Evolutionary conservation across 306 rosid species (phyloP).

Genomic region (Ormosia emarginata): DNA sequence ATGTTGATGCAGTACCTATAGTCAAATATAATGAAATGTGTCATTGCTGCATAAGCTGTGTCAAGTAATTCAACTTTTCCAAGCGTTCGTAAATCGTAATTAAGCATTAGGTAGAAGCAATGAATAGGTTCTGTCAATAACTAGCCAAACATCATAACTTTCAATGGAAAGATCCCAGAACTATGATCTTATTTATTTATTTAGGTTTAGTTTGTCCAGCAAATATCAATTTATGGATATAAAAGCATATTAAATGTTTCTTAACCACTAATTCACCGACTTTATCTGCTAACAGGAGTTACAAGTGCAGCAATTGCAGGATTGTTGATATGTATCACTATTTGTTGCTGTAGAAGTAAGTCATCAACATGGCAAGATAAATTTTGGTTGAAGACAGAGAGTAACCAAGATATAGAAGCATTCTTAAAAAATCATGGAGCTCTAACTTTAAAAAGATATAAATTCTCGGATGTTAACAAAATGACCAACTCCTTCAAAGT

Average conservation of each 20-base stretch:
- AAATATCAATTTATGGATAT: background rate
- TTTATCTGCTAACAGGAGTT: background rate
- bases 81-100: no score
- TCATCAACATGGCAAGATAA: background rate
- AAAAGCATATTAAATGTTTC: background rate
- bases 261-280: background rate
- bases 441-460: slow-evolving; percentile 21
- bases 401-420: slow-evolving; percentile 20
- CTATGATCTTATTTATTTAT: background rate
- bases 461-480: slow-evolving; percentile 30
- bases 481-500: slow-evolving; percentile 40
- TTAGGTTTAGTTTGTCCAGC: background rate
- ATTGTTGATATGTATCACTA: background rate
- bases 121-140: background rate
- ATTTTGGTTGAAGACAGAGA: background rate
- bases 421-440: slow-evolving; percentile 20
- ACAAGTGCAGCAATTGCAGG: background rate
- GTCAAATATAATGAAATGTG: no score
- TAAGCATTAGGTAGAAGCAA: no score
- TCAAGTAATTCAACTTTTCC: background rate
- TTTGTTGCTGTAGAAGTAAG: background rate
- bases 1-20: slow-evolving; percentile 11
- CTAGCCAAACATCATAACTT: background rate
- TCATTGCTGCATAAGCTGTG: no score
- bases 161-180: background rate